These are phyloP conservation scores for Tricholoma terreum DNA, from an alignment of 768 basidiomycete species.

Conservation along the genomic window DNA sequence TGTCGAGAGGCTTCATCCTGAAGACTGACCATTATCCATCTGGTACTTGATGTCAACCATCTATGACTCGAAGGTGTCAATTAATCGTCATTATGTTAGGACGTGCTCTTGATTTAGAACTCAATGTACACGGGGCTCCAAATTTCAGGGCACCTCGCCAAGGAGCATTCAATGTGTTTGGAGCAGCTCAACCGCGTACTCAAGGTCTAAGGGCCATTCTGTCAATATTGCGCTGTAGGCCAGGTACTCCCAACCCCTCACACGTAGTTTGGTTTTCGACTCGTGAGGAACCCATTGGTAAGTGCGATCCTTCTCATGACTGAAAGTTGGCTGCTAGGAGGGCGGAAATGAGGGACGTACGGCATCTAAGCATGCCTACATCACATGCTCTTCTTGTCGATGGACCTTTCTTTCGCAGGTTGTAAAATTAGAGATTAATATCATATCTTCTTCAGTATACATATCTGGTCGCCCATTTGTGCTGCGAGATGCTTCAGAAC, in stretches of 20 bases:
- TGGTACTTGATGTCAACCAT: constrained; percentile 35
- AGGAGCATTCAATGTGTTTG: constrained; percentile 86
- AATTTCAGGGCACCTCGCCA: constrained; percentile 87
- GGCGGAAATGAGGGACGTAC: background rate
- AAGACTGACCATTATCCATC: constrained; percentile 92
- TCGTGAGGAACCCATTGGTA: constrained; percentile 92
- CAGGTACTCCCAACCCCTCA: constrained; percentile 57
- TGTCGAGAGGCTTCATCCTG: constrained; percentile 86
- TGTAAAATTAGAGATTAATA: constrained; percentile 9
- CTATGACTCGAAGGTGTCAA: constrained; percentile 2
- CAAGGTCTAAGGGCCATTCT: constrained; percentile 90
- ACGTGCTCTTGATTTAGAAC: constrained; percentile 84
- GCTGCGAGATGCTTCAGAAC: constrained; percentile 81
- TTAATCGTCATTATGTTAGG: constrained; percentile 39
- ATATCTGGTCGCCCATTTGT: constrained; percentile 93
- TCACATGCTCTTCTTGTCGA: background rate
- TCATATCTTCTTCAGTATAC: constrained; percentile 50
- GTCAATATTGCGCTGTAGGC: constrained; percentile 75
- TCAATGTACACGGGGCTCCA: constrained; percentile 91
- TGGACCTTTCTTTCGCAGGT: background rate
- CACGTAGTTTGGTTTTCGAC: constrained; percentile 96
- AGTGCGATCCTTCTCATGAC: constrained; percentile 22
- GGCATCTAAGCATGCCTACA: background rate
- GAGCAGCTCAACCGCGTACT: constrained; percentile 91
- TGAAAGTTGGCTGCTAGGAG: background rate